Base-by-base conservation (phyloP, 352 stramenopile genomes). In the Plasmopara viticola region DNA sequence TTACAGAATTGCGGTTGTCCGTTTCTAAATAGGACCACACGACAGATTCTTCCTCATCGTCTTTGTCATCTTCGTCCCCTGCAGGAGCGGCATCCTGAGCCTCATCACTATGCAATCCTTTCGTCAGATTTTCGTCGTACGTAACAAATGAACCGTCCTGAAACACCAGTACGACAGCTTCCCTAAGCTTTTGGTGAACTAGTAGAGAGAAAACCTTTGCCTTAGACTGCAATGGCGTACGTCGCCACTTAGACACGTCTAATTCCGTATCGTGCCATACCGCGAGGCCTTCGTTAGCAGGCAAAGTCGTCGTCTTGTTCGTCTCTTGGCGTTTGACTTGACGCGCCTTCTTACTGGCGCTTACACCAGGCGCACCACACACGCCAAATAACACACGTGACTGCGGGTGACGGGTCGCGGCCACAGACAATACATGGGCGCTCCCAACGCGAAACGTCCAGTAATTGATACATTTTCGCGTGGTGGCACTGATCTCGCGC, bases 381-480 rank as follows among this genome's bases (percentile, higher is more conserved):
- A 89, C 57, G 12, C 76, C 74, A 29, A 82, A 90, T 35, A 84
- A 70, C 17, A 72, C 49, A 18, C 78, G 74, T 13, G 73, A 86
- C 6, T 60, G 48, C 39, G 79, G 74, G 48, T 86, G 73, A 41
- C 76, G 74, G 58, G 72, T 71, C 9, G 79, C 79, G 9, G 64
- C 53, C n/a, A 86, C 46, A 13, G 58, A 66, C 29, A 90, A 50
- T 38, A 74, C 74, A 29, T 75, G 47, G 17, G 52, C 56, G 46
- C 74, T 80, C 20, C 70, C 75, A 29, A 70, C 48, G 12, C 74
- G 72, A 60, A 90, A 86, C 20, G 72, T 79, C 79, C 79, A 90
- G 68, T 90, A 74, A 65, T 86, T 82, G 39, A 85, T 50, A 45
- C 74, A 90, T 60, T 90, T 82, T 61, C 74, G 70, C 44, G 79